Evolutionary conservation across 345 rosid species (phyloP), one percentile per base, ranked within the genome.

Genomic region (Geranium brycei): DNA sequence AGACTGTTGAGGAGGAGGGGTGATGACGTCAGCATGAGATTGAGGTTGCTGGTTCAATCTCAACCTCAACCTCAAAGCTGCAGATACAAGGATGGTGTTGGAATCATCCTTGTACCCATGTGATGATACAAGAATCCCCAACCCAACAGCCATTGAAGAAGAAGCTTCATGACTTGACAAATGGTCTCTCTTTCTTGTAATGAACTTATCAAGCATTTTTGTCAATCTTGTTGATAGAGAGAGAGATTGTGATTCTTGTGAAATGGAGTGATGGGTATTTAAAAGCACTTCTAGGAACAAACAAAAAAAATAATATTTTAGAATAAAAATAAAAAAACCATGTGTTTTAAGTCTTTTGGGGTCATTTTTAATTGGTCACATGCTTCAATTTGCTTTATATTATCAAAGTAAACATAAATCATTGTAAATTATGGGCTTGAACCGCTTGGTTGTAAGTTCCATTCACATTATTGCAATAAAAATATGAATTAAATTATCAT

Each of bases 111-210:
- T 13, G 15, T 8, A 8, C 53, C 53, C 53, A 47, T 47, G 53
- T 6, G 11, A 13, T 47, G 53, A 51, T 15, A 81, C 68, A 15
- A 84, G 73, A 59, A 73, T 79, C 75, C 76, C 79, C 62, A 89
- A 72, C 57, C 96, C 96, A 57, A 83, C 81, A 18, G 62, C 76
- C 62, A 61, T 65, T 8, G 76, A 66, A 11, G 63, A 61, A 7
- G 64, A 12, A 11, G 64, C 53, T 47, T 47, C 15, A 13, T n/a
- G n/a, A n/a, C 14, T 47, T 47, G 53, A 47, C 12, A 8, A 8
- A 47, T 47, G 3, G 3, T 47, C 53, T 47, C 15, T 13, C 11
- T 13, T 47, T 47, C 53, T 47, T 59, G 53, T 12, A 57, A 68
- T 59, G 62, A 73, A 62, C 53, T 47, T 47, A 13, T 47, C 14